phyloP scores from a whole-genome alignment of 805 yeast species.

The Saturnispora hagleri region DNA sequence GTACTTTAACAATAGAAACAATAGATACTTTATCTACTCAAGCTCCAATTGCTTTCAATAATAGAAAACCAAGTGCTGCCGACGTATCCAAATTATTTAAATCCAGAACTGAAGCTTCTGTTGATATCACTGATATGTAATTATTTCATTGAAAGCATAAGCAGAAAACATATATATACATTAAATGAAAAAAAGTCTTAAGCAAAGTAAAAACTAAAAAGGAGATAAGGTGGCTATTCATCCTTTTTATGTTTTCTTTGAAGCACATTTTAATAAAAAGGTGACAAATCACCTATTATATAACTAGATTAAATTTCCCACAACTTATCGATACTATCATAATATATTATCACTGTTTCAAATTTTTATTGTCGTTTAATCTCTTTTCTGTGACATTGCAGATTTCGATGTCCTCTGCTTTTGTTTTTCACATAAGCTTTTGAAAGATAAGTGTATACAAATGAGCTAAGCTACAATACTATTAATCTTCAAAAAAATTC shows the following conservation, averaged over 20 bases:
- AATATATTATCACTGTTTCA: background rate
- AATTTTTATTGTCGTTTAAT: no score
- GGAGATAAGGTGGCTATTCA: background rate
- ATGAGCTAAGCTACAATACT: no score
- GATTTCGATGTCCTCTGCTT: no score
- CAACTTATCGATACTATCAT: background rate
- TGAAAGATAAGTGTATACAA: no score
- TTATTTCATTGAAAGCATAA: background rate
- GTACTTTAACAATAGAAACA: conserved; percentile 4
- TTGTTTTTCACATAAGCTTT: no score
- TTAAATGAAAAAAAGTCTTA: no score
- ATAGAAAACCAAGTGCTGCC: background rate
- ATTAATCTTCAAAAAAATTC: no score
- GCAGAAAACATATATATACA: background rate
- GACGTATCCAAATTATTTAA: conserved; percentile 5
- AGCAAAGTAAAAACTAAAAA: background rate
- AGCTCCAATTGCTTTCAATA: background rate
- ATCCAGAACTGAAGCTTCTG: background rate
- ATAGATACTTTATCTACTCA: conserved; percentile 6
- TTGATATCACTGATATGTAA: conserved; percentile 7
- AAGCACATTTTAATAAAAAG: background rate
- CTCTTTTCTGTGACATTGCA: no score
- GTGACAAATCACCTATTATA: background rate
- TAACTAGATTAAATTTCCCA: background rate
- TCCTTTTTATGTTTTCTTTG: background rate